Conservation (phyloP, 192 early-diverging fungal species). For the Phycomyces blakesleeanus region DNA sequence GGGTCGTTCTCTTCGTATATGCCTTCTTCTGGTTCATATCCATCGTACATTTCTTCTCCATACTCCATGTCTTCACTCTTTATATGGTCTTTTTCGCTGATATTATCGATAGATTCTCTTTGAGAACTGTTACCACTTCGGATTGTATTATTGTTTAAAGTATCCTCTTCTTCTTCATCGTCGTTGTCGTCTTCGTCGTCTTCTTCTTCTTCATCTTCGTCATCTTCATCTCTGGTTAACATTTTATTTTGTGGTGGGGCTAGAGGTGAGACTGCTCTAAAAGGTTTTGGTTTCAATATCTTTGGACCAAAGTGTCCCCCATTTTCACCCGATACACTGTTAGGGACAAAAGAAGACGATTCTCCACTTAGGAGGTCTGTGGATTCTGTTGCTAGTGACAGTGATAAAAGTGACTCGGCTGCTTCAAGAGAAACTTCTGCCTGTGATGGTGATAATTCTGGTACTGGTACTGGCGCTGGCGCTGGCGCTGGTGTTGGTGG, state of each 20-base stretch:
- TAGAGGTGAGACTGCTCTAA: neutral
- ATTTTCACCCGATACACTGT: no score
- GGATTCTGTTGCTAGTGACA: neutral
- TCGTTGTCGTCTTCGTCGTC: no score
- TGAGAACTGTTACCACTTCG: no score
- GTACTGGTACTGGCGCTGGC: no score
- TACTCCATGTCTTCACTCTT: neutral
- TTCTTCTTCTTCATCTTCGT: no score
- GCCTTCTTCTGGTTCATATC: neutral
- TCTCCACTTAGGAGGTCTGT: neutral
- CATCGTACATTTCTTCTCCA: neutral
- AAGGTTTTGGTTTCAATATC: no score
- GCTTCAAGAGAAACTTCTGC: neutral
- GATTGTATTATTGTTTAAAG: no score
- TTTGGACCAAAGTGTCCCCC: no score
- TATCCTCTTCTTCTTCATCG: no score
- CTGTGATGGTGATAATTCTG: slow-evolving; percentile 1
- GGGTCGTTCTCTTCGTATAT: slow-evolving; percentile 1
- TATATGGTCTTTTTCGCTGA: neutral
- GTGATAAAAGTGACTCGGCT: neutral
- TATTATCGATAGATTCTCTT: neutral
- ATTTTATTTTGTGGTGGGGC: neutral
- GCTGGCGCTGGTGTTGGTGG: neutral
- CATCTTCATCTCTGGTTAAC: no score
- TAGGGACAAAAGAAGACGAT: no score